Conservation (phyloP, 352 stramenopile genomes). For the Pythium angustatum region DNA sequence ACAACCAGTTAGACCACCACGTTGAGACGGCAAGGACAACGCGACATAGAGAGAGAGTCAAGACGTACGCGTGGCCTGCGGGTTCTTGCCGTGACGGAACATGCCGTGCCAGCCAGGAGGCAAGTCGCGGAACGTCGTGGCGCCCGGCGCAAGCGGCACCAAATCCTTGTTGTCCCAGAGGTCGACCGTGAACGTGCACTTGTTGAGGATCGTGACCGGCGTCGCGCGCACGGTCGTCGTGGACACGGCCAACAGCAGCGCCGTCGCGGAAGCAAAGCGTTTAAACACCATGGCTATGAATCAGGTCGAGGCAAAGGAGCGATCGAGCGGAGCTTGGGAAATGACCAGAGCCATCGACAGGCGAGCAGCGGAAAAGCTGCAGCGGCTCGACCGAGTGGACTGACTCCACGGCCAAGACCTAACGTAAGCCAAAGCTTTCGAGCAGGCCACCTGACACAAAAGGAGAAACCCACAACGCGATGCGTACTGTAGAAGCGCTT, state of each 20-base stretch:
- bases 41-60: constrained; percentile 1
- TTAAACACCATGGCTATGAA: constrained; percentile 9
- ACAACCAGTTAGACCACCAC: neutral
- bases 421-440: too few relatives aligned
- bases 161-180: constrained; percentile 48
- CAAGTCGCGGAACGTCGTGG: constrained; percentile 33
- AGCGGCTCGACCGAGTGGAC: too few relatives aligned
- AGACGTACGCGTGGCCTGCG: constrained; percentile 46
- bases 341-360: too few relatives aligned
- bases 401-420: too few relatives aligned
- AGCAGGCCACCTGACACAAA: too few relatives aligned
- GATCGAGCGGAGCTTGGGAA: constrained; percentile 8
- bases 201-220: constrained; percentile 51
- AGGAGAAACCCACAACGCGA: too few relatives aligned
- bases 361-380: too few relatives aligned
- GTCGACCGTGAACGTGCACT: constrained; percentile 42
- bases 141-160: constrained; percentile 40
- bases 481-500: too few relatives aligned
- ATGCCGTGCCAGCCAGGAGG: constrained; percentile 20
- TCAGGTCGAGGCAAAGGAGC: neutral
- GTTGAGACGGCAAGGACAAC: too few relatives aligned
- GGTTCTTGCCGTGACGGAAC: constrained; percentile 49
- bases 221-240: constrained; percentile 2
- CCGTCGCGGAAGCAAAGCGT: constrained; percentile 14
- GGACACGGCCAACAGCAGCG: constrained; percentile 32